These are phyloP conservation scores for Colletotrichum sojae DNA, from an alignment of 2,329 filamentous ascomycete species.

Conservation along the genomic window DNA sequence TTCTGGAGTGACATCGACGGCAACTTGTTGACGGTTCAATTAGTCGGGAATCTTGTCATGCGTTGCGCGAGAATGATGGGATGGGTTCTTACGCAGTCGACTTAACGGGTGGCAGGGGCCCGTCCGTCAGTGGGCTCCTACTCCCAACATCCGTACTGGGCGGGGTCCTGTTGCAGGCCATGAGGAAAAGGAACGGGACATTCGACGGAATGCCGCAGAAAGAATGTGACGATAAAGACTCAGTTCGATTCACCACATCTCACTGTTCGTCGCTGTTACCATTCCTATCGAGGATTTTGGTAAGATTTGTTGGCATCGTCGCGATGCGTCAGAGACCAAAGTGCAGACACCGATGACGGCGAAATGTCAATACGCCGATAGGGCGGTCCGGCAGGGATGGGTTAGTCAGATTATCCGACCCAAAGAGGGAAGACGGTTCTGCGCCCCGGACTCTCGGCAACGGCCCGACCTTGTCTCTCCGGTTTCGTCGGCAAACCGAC, in stretches of 20 bases:
- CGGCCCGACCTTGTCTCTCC: conserved; percentile 33
- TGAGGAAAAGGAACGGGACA: conserved; percentile 21
- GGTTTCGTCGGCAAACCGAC: conserved; percentile 39
- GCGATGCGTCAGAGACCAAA: conserved; percentile 25
- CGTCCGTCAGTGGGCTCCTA: conserved; percentile 31
- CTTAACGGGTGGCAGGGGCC: conserved; percentile 40
- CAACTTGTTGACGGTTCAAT: conserved; percentile 40
- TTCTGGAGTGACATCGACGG: conserved; percentile 51
- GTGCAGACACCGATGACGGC: conserved; percentile 33
- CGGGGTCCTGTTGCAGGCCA: conserved; percentile 35
- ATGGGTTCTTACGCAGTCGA: conserved; percentile 40
- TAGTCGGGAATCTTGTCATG: conserved; percentile 22
- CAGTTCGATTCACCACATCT: not conserved
- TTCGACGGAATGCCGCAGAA: conserved; percentile 18
- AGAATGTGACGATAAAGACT: not conserved
- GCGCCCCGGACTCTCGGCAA: conserved; percentile 26
- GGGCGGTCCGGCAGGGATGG: conserved; percentile 10
- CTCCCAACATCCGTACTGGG: conserved; percentile 27
- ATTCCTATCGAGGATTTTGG: conserved; percentile 4
- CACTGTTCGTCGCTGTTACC: not conserved
- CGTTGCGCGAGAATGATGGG: not conserved
- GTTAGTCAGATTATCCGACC: conserved; percentile 15
- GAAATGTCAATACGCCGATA: conserved; percentile 40
- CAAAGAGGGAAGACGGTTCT: conserved; percentile 12
- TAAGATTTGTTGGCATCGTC: not conserved